phyloP scores from a whole-genome alignment of 768 basidiomycete species.

The Russula vinacea region DNA sequence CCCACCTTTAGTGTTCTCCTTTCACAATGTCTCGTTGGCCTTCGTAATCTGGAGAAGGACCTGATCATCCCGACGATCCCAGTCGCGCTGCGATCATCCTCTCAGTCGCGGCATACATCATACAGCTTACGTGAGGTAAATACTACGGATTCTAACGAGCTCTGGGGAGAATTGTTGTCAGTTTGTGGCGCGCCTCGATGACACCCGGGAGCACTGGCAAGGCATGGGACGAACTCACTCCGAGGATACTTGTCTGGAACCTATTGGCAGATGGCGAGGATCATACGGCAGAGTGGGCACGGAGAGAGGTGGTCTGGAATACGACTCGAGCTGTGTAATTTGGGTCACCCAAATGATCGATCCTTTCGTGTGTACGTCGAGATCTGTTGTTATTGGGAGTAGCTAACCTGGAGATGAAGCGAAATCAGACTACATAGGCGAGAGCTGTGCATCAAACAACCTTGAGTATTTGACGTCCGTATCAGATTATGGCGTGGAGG shows the following conservation, averaged over 20 bases:
- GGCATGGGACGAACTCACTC: constrained; percentile 54
- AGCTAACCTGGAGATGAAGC: too few relatives aligned
- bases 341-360: too few relatives aligned
- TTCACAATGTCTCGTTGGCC: constrained; percentile 17
- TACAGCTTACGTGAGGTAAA: constrained; percentile 37
- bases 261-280: constrained; percentile 39
- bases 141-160: constrained; percentile 33
- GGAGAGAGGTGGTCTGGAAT: constrained; percentile 39
- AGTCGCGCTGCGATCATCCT: neutral
- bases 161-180: constrained; percentile 55
- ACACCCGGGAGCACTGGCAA: constrained; percentile 32
- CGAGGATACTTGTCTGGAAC: constrained; percentile 57
- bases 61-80: neutral
- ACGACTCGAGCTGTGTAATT: constrained; percentile 14
- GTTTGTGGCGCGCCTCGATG: constrained; percentile 57
- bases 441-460: too few relatives aligned
- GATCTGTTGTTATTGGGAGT: too few relatives aligned
- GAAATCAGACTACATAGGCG: too few relatives aligned
- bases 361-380: too few relatives aligned
- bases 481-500: too few relatives aligned
- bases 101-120: constrained; percentile 21
- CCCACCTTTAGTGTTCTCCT: constrained; percentile 17
- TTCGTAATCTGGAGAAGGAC: constrained; percentile 20
- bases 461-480: too few relatives aligned
- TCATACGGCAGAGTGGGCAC: constrained; percentile 54